phyloP scores from a whole-genome alignment of 495 filamentous ascomycete genomes.

The Xylaria scruposa region DNA sequence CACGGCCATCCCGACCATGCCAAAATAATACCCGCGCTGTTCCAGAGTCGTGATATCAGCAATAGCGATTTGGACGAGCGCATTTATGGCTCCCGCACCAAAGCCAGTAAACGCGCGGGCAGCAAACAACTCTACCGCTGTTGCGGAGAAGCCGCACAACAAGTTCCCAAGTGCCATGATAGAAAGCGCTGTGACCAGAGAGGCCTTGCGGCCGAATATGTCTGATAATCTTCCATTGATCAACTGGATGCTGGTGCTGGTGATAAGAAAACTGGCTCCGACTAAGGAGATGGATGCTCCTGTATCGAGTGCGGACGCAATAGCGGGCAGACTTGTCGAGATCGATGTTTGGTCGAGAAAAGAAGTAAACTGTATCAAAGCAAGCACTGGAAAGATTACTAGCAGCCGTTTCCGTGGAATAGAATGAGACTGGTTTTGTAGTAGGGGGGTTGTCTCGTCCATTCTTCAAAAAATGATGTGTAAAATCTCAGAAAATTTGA shows the following conservation, averaged over 20 bases:
- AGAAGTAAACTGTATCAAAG: constrained; percentile 61
- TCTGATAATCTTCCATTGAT: constrained; percentile 44
- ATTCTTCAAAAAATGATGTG: background rate
- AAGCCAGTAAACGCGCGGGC: constrained; percentile 65
- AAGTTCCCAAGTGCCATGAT: constrained; percentile 42
- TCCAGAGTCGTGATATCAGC: constrained; percentile 44
- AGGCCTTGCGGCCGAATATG: constrained; percentile 51
- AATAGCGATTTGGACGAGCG: constrained; percentile 42
- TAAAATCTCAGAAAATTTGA: background rate
- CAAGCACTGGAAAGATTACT: constrained; percentile 61
- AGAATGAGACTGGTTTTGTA: constrained; percentile 2
- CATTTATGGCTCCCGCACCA: constrained; percentile 69
- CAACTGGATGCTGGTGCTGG: constrained; percentile 62
- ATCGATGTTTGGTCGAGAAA: constrained; percentile 71
- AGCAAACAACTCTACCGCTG: background rate
- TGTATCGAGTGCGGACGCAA: constrained; percentile 60
- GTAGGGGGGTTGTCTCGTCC: background rate
- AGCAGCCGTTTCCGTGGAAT: constrained; percentile 56
- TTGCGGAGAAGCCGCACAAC: background rate
- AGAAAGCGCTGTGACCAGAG: constrained; percentile 39
- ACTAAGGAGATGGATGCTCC: constrained; percentile 65
- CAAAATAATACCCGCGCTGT: constrained; percentile 39
- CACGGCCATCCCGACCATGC: constrained; percentile 39
- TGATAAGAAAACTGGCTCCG: constrained; percentile 68
- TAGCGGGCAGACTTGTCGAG: constrained; percentile 64